Evolutionary conservation across 2,329 filamentous ascomycete genomes (phyloP), one percentile per base, ranked within the genome.

Genomic region (Fusarium hainanense): DNA sequence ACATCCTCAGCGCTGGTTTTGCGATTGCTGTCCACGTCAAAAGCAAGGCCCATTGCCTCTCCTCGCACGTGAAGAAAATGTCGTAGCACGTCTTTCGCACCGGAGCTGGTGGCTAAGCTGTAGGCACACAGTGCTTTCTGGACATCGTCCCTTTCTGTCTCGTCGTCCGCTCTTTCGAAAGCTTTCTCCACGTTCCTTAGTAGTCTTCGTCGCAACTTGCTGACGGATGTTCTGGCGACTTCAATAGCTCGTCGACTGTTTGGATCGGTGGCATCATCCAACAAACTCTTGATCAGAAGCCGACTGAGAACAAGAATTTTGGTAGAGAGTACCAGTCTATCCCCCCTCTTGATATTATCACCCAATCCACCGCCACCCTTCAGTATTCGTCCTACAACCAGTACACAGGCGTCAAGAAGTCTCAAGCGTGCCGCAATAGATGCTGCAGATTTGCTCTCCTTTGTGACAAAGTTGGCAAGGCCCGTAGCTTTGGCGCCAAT

Each of bases 61-160:
- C 88, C 86, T 46, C 95, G 86, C 10, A 94, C 87, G 54, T 89
- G 86, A 51, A 97, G 85, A 73, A 98, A 95, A 79, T 96, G 90
- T 10, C 88, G 84, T 55, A 98, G 80, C 1, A 93, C 91, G 76
- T 97, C 94, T 60, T 88, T 89, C 0, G 93, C 89, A 0, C 93
- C 92, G 1, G 92, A 93, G 74, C 89, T 97, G 5, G 92, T 94
- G 2, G 90, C 89, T 52, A 98, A 84, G 66, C 93, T 94, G 77
- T 94, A 94, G 0, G 94, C 94, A 58, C 90, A 92, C 70, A 98
- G 84, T 1, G 91, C 89, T 72, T 93, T 90, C 14, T 95, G 82
- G 18, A 96, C 85, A 23, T 87, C 83, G 63, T 84, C 75, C 61
- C 84, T 74, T 71, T 85, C 70, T 64, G 78, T 66, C 75, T 82